These are phyloP conservation scores for Daedalea quercina DNA, from an alignment of 768 basidiomycete genomes.

Conservation along the genomic window DNA sequence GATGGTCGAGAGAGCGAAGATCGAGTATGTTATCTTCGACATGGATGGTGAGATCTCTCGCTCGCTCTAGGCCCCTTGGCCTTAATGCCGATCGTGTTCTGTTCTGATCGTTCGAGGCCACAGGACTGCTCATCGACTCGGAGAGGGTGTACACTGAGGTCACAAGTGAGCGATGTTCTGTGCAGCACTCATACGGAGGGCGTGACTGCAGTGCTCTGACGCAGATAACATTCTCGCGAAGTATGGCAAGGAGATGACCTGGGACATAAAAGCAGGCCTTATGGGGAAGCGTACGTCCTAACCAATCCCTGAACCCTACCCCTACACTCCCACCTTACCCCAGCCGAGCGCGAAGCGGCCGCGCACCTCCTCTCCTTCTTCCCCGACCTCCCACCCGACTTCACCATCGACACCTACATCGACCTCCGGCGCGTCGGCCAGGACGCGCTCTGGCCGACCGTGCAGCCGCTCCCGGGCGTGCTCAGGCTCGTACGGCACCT, in stretches of 20 bases:
- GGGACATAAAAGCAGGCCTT: constrained; percentile 83
- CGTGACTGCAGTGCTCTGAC: neutral
- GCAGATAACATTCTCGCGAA: constrained; percentile 65
- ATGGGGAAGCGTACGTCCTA: constrained; percentile 80
- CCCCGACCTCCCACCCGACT: constrained; percentile 50
- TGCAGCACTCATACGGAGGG: neutral
- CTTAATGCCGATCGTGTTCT: too few species aligned
- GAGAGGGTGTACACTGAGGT: constrained; percentile 73
- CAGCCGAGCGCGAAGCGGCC: constrained; percentile 61
- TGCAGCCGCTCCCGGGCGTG: constrained; percentile 70
- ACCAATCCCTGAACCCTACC: too few species aligned
- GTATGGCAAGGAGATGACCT: constrained; percentile 75
- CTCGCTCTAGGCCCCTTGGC: neutral
- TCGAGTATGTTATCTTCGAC: constrained; percentile 30
- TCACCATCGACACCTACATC: constrained; percentile 58
- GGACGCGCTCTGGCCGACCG: constrained; percentile 62
- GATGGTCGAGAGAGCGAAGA: constrained; percentile 5
- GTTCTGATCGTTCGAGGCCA: too few species aligned
- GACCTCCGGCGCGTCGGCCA: constrained; percentile 48
- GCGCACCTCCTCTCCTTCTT: constrained; percentile 71
- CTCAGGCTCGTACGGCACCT: constrained; percentile 66
- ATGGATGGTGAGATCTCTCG: constrained; percentile 25
- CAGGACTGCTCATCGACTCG: constrained; percentile 72
- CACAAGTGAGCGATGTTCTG: constrained; percentile 47
- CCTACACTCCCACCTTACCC: neutral